Base-by-base conservation (phyloP, 1,284 basidiomycete species). In the Lentinula novae-zelandiae region DNA sequence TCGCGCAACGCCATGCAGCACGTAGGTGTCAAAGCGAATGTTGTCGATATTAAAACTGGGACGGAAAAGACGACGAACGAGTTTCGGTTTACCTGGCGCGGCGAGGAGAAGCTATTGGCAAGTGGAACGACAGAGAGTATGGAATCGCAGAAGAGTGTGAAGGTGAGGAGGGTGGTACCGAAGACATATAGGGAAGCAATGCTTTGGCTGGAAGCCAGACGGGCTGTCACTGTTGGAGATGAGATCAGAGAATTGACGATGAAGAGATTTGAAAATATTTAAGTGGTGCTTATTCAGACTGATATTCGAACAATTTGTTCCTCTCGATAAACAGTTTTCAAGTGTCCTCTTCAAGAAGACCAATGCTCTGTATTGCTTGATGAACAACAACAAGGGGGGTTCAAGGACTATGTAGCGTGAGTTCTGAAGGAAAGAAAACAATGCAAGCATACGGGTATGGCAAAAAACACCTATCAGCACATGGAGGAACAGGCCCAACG, bases 131-230 rank as follows among this genome's bases (percentile, higher is more conserved):
- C 15, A 10, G 76, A 39, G n/a, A 9, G n/a, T 10, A 15, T 20
- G 8, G 36, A 31, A 8, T 6, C 4, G 6, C 40, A 39, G 6
- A 52, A 27, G 2, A 27, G 27, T 27, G 27, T 27, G 27, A 27
- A 52, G 13, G 22, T 58, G 27, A 48, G 85, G 27, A 81, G 78
- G 58, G 83, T 93, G 22, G 83, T 92, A 0, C 91, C 90, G 2
- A 82, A 79, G 69, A 89, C 87, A 1, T 90, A 90, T 68, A 76
- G 81, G 75, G 92, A 93, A 71, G 85, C 89, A 2, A 93, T 94
- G 90, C 73, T 85, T 46, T 93, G 89, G 85, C 75, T 93, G 33
- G 91, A 93, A 71, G 91, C 88, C 0, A 83, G 82, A 62, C 79
- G 92, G 8, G 85, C 86, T 3, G 74, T 89, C 0, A 83, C 86